Conservation (phyloP, 345 rosid genomes). For the Litchi chinensis region DNA sequence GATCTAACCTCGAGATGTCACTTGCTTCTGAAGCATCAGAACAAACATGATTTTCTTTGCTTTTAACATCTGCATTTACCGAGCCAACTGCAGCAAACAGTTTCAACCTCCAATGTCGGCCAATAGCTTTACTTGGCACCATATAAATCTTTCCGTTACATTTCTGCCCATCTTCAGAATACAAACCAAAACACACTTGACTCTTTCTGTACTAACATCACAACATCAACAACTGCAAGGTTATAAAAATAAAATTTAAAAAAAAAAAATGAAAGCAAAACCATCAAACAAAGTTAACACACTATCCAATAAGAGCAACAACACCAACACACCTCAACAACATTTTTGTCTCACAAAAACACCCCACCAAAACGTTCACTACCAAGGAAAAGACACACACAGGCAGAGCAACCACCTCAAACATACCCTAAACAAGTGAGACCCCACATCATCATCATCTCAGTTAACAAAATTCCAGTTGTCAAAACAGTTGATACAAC, state of each 20-base stretch:
- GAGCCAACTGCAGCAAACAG: conserved; percentile 38
- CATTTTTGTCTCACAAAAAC: not conserved
- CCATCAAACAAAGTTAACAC: not conserved
- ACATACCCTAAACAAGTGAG: not conserved
- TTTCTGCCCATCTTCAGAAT: conserved; percentile 25
- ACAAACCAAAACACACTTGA: conserved; percentile 21
- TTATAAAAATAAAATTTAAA: no score
- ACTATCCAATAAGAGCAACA: not conserved
- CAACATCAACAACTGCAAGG: not conserved
- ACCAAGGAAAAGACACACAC: not conserved
- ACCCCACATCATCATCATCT: not conserved
- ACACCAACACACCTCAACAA: not conserved
- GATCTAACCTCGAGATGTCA: conserved; percentile 45
- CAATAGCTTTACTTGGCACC: conserved; percentile 28
- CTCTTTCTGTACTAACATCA: conserved; percentile 33
- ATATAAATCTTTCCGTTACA: conserved; percentile 38
- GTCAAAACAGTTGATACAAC: not conserved
- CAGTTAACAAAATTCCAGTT: not conserved
- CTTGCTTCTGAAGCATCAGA: conserved; percentile 37
- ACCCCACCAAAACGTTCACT: not conserved
- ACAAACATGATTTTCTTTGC: conserved; percentile 28
- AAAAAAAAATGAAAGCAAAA: not conserved
- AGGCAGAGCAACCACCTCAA: not conserved
- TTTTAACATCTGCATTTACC: conserved; percentile 29
- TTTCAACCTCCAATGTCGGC: conserved; percentile 29